Evolutionary conservation across 352 stramenopile species (phyloP), one percentile per base, ranked within the genome.

Genomic region (Globisporangium parvum): DNA sequence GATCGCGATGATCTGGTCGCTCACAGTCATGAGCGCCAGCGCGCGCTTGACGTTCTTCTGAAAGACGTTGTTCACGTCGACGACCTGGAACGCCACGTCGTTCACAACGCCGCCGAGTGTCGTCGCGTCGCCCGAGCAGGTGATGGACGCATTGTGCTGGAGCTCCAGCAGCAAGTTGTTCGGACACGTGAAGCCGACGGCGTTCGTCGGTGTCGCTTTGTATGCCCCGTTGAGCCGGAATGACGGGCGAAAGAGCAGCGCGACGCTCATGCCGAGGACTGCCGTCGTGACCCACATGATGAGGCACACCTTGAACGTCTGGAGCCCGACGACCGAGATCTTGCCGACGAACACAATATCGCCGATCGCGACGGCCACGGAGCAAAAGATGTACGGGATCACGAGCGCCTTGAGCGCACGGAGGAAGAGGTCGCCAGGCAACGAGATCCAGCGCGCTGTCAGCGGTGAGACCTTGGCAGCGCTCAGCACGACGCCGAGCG

Each of bases 321-420:
- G 74, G 10, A 76, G 52, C 14, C 78, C 80, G n/a, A 93, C 66
- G 20, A 88, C 65, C 6, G 77, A 88, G 0, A 87, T 71, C 59
- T 89, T 90, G 44, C 80, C 80, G 5, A 89, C 74, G 40, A 80
- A 84, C 37, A 93, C 70, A 35, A 90, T 85, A 56, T 91, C 84
- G 0, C 76, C 78, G 17, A 91, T 80, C 24, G 80, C 80, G 12
- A 93, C 78, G 0, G 81, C 77, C 15, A 93, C 80, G 1, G 78
- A 80, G 54, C 77, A 91, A 65, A 93, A 93, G 3, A 91, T 78
- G 54, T 91, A 86, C n/a, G 84, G 84, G 14, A 93, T 58, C n/a
- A 91, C 80, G 10, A 93, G 64, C 39, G 77, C 75, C 60, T 87
- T 89, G 37, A 92, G 65, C 6, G 79, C 84, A n/a, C 84, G 74